Percentiles rank a stretch among this genome's conserved stretches.
These are phyloP conservation scores for Aschersonia sp. DNA, from an alignment of 2,329 filamentous ascomycete species.

Conservation along the genomic window DNA sequence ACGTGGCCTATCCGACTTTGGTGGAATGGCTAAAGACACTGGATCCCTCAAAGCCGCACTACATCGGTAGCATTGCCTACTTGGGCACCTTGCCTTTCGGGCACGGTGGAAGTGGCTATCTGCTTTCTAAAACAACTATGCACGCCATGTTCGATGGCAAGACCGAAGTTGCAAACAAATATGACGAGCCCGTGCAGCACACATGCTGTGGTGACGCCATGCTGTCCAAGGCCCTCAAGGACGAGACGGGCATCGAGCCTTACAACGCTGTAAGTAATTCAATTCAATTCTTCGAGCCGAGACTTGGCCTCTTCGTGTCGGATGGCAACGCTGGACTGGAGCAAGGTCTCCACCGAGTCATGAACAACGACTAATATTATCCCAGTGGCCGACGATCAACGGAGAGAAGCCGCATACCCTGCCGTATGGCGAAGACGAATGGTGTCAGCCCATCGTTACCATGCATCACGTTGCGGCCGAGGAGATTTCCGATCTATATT, in stretches of 20 bases:
- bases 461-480: slow-evolving; percentile 40
- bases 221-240: slow-evolving; percentile 29
- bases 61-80: slow-evolving; percentile 34
- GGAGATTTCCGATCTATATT: slow-evolving; percentile 34
- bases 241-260: slow-evolving; percentile 25
- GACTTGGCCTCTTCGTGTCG: not conserved
- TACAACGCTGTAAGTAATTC: slow-evolving; percentile 23
- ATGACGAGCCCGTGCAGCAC: slow-evolving; percentile 23
- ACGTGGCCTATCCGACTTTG: slow-evolving; percentile 38
- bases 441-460: slow-evolving; percentile 41
- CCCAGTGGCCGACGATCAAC: slow-evolving; percentile 41
- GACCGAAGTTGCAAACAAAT: slow-evolving; percentile 28
- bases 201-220: slow-evolving; percentile 39
- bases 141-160: slow-evolving; percentile 25
- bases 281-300: not conserved
- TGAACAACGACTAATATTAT: not conserved
- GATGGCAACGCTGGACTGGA: no score
- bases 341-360: no score
- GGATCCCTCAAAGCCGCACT: slow-evolving; percentile 26
- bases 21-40: slow-evolving; percentile 30
- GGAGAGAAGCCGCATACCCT: slow-evolving; percentile 38
- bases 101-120: slow-evolving; percentile 42
- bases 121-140: slow-evolving; percentile 38
- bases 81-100: slow-evolving; percentile 29
- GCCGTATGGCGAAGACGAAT: slow-evolving; percentile 30